These are phyloP conservation scores for Diplodia mutila DNA, from an alignment of 2,329 filamentous ascomycete genomes.

Conservation along the genomic window DNA sequence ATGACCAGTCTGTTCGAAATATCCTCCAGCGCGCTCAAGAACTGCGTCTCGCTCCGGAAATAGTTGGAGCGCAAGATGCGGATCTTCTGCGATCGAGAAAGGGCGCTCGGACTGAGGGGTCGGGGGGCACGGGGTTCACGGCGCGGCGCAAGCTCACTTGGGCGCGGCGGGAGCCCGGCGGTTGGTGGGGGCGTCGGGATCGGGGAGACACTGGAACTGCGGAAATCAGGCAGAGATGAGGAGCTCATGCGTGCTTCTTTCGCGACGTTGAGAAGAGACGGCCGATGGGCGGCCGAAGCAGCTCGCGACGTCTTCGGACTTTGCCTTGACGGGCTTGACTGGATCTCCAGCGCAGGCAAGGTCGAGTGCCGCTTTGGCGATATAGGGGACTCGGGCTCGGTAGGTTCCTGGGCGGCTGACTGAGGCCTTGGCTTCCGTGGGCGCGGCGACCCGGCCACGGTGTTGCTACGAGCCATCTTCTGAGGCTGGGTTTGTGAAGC, in stretches of 20 bases:
- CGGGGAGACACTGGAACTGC: conserved; percentile 54
- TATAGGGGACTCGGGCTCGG: conserved; percentile 29
- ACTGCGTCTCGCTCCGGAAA: conserved; percentile 79
- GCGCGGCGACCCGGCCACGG: conserved; percentile 57
- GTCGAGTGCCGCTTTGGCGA: conserved; percentile 21
- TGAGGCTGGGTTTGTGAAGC: conserved; percentile 55
- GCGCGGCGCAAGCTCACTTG: conserved; percentile 36
- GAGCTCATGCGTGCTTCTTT: conserved; percentile 68
- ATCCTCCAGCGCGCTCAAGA: conserved; percentile 77
- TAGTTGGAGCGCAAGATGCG: conserved; percentile 78
- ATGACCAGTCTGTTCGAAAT: conserved; percentile 84
- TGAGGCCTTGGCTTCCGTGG: conserved; percentile 47
- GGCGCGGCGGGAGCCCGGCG: conserved; percentile 40
- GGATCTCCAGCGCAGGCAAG: conserved; percentile 33
- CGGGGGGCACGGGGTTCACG: conserved; percentile 60
- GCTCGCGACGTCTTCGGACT: conserved; percentile 30
- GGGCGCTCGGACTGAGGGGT: conserved; percentile 61
- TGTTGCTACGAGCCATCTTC: conserved; percentile 70
- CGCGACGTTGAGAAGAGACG: conserved; percentile 57
- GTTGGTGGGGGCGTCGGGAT: conserved; percentile 46
- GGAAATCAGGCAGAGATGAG: conserved; percentile 66
- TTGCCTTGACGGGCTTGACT: conserved; percentile 36
- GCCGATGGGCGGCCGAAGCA: conserved; percentile 43
- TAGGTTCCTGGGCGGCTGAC: conserved; percentile 30
- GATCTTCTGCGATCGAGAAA: conserved; percentile 70